These are phyloP conservation scores for Sphaerulina vaccinii DNA, from an alignment of 2,329 filamentous ascomycete species.

Conservation along the genomic window DNA sequence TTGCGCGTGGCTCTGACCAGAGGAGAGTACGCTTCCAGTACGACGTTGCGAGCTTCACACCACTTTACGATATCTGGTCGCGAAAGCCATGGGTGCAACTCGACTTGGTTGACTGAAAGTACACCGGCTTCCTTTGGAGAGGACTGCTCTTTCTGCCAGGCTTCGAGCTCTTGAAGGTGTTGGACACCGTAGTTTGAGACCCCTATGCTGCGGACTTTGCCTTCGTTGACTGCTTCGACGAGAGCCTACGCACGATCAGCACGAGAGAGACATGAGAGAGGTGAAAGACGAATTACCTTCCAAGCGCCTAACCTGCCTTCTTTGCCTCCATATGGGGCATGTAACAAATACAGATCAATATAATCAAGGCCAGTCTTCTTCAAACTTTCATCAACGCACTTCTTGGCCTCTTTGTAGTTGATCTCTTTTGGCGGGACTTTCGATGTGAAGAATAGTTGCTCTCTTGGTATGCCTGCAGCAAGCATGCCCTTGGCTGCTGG, in stretches of 20 bases:
- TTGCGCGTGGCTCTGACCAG: constrained; percentile 45
- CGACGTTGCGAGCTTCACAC: constrained; percentile 58
- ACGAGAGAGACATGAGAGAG: neutral
- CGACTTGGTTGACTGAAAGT: constrained; percentile 81
- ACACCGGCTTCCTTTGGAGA: constrained; percentile 60
- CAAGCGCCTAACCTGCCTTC: constrained; percentile 52
- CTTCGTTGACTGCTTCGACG: constrained; percentile 52
- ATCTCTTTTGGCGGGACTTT: constrained; percentile 55
- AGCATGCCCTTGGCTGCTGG: constrained; percentile 55
- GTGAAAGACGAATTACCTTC: constrained; percentile 24
- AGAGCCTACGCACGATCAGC: constrained; percentile 43
- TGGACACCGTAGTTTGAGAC: constrained; percentile 58
- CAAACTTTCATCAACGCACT: constrained; percentile 63
- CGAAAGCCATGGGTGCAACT: constrained; percentile 85
- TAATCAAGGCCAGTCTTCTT: constrained; percentile 54
- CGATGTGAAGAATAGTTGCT: constrained; percentile 61
- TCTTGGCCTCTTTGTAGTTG: constrained; percentile 64
- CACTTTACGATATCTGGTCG: constrained; percentile 77
- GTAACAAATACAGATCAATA: constrained; percentile 50
- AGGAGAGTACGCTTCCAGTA: constrained; percentile 51
- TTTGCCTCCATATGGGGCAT: constrained; percentile 55
- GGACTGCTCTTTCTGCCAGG: constrained; percentile 48
- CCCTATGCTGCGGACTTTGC: constrained; percentile 54
- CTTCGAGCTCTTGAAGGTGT: constrained; percentile 55
- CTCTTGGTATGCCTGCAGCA: constrained; percentile 52